These are phyloP conservation scores for Bjerkandera adusta DNA, from an alignment of 1,284 basidiomycete species.

Conservation along the genomic window DNA sequence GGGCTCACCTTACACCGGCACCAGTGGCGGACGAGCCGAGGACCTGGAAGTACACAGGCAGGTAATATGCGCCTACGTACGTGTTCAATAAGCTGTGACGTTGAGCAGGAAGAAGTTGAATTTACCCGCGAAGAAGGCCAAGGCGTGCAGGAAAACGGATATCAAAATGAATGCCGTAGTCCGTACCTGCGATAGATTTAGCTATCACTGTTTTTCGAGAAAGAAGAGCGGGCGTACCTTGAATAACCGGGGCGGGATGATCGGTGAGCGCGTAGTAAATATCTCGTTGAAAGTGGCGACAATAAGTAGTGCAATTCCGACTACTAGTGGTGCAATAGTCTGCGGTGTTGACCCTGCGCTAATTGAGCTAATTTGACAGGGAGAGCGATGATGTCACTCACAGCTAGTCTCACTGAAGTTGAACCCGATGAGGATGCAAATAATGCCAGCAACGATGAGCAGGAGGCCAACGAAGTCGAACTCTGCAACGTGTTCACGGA, in stretches of 20 bases:
- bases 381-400: constrained; percentile 30
- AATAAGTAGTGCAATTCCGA: constrained; percentile 64
- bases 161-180: constrained; percentile 70
- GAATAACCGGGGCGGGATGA: constrained; percentile 81
- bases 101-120: background rate
- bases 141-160: constrained; percentile 62
- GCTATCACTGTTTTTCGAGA: background rate
- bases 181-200: constrained; percentile 47
- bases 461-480: constrained; percentile 79
- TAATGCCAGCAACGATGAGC: constrained; percentile 70
- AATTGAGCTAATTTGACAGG: background rate
- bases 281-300: constrained; percentile 63
- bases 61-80: constrained; percentile 56
- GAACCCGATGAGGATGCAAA: constrained; percentile 83
- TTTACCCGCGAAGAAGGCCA: constrained; percentile 61
- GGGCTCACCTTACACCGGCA: constrained; percentile 66
- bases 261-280: constrained; percentile 72
- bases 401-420: constrained; percentile 70
- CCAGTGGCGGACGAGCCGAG: constrained; percentile 74
- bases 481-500: constrained; percentile 57
- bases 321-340: constrained; percentile 72
- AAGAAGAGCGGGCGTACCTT: constrained; percentile 38
- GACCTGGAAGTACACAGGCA: constrained; percentile 79
- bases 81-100: background rate
- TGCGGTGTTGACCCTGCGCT: constrained; percentile 38